Evolutionary conservation across 805 yeast genomes (phyloP).

Genomic region (Kodamaea neixiangensis): DNA sequence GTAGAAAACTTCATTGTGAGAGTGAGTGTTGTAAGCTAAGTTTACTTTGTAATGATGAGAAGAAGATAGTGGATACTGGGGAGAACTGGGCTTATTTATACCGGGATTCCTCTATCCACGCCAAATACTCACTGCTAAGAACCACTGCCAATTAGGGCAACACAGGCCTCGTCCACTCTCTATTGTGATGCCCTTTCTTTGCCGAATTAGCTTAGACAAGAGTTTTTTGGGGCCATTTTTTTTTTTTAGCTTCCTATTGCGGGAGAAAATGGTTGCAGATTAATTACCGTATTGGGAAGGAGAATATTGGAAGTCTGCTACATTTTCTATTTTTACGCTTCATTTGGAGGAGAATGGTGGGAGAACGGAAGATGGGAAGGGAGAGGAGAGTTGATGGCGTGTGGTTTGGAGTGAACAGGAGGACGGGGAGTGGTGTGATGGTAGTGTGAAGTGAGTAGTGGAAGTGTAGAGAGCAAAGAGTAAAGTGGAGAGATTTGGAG

Average conservation of each 20-base stretch:
- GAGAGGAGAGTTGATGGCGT: no score
- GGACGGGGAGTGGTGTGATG: no score
- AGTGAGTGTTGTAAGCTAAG: constrained; percentile 3
- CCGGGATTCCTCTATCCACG: neutral
- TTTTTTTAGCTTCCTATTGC: no score
- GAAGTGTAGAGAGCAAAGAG: no score
- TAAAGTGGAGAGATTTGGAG: no score
- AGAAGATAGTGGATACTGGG: neutral
- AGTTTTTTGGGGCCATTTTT: no score
- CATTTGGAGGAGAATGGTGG: no score
- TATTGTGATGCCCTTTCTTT: neutral
- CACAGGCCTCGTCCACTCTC: neutral
- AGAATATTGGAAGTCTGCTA: neutral
- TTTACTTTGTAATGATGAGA: constrained; percentile 3
- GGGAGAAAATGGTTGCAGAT: neutral
- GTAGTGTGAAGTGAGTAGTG: no score
- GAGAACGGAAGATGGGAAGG: no score
- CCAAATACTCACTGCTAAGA: neutral
- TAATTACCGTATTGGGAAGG: neutral
- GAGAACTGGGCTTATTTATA: neutral
- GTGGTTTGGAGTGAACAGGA: no score
- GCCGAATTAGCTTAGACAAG: no score
- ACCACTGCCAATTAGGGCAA: constrained; percentile 6
- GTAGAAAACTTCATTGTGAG: constrained; percentile 43
- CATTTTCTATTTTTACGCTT: neutral